Conservation (phyloP, 495 filamentous ascomycete species). For the Annulohypoxylon bovei region DNA sequence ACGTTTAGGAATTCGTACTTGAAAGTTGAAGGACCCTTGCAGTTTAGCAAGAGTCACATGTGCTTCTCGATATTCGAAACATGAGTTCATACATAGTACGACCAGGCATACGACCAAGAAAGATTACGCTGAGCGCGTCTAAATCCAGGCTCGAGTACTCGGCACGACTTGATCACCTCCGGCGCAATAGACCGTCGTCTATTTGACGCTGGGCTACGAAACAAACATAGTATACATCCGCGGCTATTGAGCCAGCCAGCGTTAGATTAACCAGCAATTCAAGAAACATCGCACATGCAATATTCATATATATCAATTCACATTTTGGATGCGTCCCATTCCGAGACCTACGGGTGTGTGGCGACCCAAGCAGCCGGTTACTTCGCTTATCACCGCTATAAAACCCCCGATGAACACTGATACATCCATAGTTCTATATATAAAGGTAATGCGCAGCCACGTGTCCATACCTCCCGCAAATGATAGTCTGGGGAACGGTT, state of each 20-base stretch:
- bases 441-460: conserved; percentile 7
- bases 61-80: conserved; percentile 6
- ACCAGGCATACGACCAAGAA: not conserved
- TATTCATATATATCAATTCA: not conserved
- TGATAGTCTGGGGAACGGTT: not conserved
- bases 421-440: not conserved
- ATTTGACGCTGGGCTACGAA: conserved; percentile 21
- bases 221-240: conserved; percentile 3
- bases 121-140: conserved; percentile 12
- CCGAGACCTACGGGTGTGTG: not conserved
- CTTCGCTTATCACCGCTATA: not conserved
- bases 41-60: conserved; percentile 11
- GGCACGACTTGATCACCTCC: not conserved
- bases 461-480: not conserved
- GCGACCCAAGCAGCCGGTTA: conserved; percentile 14
- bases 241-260: conserved; percentile 34
- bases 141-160: not conserved
- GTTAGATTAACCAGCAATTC: not conserved
- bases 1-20: conserved; percentile 12
- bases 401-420: not conserved
- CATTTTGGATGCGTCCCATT: not conserved
- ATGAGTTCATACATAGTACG: not conserved
- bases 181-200: conserved; percentile 2
- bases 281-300: not conserved
- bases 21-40: not conserved